Evolutionary conservation across 805 yeast genomes (phyloP).

Genomic region (Metschnikowia kunwiensis): DNA sequence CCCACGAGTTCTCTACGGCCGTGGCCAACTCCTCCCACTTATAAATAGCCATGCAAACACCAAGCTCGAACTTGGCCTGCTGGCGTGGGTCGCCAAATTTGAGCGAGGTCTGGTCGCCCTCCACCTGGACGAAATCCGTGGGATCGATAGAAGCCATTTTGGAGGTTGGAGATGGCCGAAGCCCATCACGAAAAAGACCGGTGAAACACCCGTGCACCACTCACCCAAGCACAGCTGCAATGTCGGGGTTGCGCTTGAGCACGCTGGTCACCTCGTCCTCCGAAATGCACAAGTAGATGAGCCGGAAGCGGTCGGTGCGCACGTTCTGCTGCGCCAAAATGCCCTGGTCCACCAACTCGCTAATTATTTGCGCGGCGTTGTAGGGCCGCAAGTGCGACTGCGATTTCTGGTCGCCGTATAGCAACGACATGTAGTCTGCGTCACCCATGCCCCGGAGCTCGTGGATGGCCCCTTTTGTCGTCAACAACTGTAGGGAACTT

Average conservation of each 20-base stretch:
- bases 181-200: constrained; percentile 9
- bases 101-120: constrained; percentile 36
- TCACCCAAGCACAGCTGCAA: constrained; percentile 16
- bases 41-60: constrained; percentile 87
- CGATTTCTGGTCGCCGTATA: constrained; percentile 24
- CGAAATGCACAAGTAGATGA: constrained; percentile 64
- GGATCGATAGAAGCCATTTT: constrained; percentile 38
- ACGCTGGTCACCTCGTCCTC: constrained; percentile 65
- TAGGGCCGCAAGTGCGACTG: constrained; percentile 45
- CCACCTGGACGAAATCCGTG: constrained; percentile 55
- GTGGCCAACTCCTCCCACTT: constrained; percentile 84
- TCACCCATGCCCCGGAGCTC: constrained; percentile 19
- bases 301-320: constrained; percentile 63
- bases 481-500: constrained; percentile 45
- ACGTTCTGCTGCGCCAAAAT: constrained; percentile 64
- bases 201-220: constrained; percentile 5
- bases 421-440: constrained; percentile 20
- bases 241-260: constrained; percentile 49
- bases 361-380: constrained; percentile 57
- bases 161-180: constrained; percentile 3
- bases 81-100: constrained; percentile 56
- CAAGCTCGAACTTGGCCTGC: constrained; percentile 86
- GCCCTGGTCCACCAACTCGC: constrained; percentile 78
- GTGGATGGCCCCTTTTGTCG: constrained; percentile 23
- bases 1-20: constrained; percentile 94